Conservation (phyloP, 257 asterid species). For the Eucommia ulmoides region DNA sequence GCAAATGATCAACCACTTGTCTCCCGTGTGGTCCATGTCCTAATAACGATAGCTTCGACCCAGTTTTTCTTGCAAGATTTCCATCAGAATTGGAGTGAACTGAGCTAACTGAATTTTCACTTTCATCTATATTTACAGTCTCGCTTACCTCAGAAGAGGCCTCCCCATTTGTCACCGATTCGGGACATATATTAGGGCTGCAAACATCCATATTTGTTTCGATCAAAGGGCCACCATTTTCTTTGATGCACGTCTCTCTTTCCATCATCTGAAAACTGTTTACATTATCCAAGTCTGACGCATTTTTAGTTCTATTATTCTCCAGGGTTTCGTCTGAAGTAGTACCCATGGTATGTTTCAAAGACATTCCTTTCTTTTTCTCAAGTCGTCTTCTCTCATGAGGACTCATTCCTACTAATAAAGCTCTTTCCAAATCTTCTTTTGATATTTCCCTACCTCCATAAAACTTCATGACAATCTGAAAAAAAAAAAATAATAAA, state of each 20-base stretch:
- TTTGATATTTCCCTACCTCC: slow-evolving; percentile 83
- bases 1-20: slow-evolving; percentile 54
- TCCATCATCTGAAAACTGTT: slow-evolving; percentile 9
- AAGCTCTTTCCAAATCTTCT: slow-evolving; percentile 75
- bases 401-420: slow-evolving; percentile 81
- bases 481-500: slow-evolving; percentile 9
- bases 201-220: slow-evolving; percentile 12
- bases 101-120: slow-evolving; percentile 12
- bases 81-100: slow-evolving; percentile 6
- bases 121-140: slow-evolving; percentile 7
- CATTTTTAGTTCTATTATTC: slow-evolving; percentile 7
- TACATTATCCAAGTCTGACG: slow-evolving; percentile 9
- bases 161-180: slow-evolving; percentile 12
- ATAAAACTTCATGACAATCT: slow-evolving; percentile 66
- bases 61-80: slow-evolving; percentile 26
- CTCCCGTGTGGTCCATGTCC: slow-evolving; percentile 99
- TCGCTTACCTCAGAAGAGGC: slow-evolving; percentile 7
- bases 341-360: slow-evolving; percentile 22
- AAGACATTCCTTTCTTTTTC: slow-evolving; percentile 47
- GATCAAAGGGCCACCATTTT: slow-evolving; percentile 15
- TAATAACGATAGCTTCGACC: slow-evolving; percentile 50
- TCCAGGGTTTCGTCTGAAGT: slow-evolving; percentile 10
- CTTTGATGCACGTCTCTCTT: slow-evolving; percentile 21
- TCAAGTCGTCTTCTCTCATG: slow-evolving; percentile 61
- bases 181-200: slow-evolving; percentile 7